A percentile compares a stretch with the other conserved stretches of the same genome.
Evolutionary conservation across 1,284 basidiomycete genomes (phyloP).

Genomic region (Ceraceosorus guamensis): DNA sequence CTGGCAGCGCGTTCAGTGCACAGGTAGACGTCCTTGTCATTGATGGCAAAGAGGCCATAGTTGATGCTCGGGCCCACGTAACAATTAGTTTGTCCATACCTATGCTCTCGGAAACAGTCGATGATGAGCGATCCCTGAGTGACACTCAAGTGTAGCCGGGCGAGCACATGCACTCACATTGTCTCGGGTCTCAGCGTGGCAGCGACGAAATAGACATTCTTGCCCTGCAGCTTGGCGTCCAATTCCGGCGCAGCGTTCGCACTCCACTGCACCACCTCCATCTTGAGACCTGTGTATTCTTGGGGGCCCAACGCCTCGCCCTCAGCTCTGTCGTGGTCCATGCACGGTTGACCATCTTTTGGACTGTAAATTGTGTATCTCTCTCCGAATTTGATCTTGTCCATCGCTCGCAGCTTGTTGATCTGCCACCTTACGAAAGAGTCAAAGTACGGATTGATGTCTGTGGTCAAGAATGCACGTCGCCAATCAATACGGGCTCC

Average conservation of each 20-base stretch:
- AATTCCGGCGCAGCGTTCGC: slow-evolving; percentile 57
- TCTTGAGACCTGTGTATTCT: slow-evolving; percentile 92
- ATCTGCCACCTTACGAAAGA: slow-evolving; percentile 97
- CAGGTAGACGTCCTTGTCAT: slow-evolving; percentile 69
- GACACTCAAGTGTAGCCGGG: neutral
- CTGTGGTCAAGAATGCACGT: slow-evolving; percentile 86
- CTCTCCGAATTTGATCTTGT: slow-evolving; percentile 72
- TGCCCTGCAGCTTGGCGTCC: slow-evolving; percentile 56
- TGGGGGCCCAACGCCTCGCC: slow-evolving; percentile 93
- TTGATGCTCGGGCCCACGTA: slow-evolving; percentile 87
- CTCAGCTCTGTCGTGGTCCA: slow-evolving; percentile 97
- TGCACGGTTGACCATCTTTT: slow-evolving; percentile 98
- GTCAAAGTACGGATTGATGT: slow-evolving; percentile 95
- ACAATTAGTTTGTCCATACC: slow-evolving; percentile 89
- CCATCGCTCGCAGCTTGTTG: slow-evolving; percentile 70
- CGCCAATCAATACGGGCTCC: slow-evolving; percentile 98
- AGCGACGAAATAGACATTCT: slow-evolving; percentile 84
- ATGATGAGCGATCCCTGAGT: neutral
- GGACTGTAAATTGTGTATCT: slow-evolving; percentile 98
- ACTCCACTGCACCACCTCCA: slow-evolving; percentile 68
- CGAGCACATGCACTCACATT: slow-evolving; percentile 55
- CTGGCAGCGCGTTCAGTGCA: slow-evolving; percentile 83
- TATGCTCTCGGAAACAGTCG: neutral
- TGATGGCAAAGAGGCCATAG: slow-evolving; percentile 73
- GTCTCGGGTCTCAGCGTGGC: slow-evolving; percentile 96